These are phyloP conservation scores for Orbilia oligospora DNA, from an alignment of 2,329 filamentous ascomycete genomes.

Conservation along the genomic window DNA sequence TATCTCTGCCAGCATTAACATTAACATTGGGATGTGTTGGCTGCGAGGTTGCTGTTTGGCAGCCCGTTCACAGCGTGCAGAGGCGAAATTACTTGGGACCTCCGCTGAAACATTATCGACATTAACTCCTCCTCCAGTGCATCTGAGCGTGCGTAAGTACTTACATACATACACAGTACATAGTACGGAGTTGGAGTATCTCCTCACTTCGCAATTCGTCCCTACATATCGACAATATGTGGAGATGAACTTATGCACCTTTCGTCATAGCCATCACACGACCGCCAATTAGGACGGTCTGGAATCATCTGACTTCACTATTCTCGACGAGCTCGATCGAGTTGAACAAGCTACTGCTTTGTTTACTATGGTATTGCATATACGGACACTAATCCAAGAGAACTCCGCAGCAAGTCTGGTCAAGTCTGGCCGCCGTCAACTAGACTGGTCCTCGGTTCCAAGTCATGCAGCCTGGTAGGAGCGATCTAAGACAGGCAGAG, in stretches of 20 bases:
- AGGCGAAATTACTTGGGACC: slow-evolving; percentile 50
- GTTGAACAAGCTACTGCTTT: neutral
- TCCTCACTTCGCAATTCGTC: slow-evolving; percentile 23
- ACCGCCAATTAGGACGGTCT: slow-evolving; percentile 35
- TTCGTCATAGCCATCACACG: slow-evolving; percentile 49
- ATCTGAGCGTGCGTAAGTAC: slow-evolving; percentile 22
- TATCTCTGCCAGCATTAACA: slow-evolving; percentile 2
- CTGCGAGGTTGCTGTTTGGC: slow-evolving; percentile 32
- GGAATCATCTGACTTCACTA: slow-evolving; percentile 54
- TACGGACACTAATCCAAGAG: slow-evolving; percentile 20
- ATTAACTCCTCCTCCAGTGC: slow-evolving; percentile 1
- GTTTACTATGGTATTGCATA: neutral
- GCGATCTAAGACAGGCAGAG: slow-evolving; percentile 58
- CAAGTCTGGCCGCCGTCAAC: slow-evolving; percentile 40
- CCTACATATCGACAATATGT: slow-evolving; percentile 22
- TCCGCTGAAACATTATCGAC: slow-evolving; percentile 49
- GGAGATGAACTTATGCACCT: slow-evolving; percentile 39
- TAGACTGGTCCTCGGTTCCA: slow-evolving; percentile 55
- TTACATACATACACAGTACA: neutral
- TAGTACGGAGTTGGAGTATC: too few relatives aligned
- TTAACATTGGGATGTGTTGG: slow-evolving; percentile 47
- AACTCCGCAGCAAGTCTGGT: slow-evolving; percentile 28
- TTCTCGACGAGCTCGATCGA: slow-evolving; percentile 52
- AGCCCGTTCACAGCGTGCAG: too few relatives aligned
- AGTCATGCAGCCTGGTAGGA: slow-evolving; percentile 56